These are phyloP conservation scores for Blastocystis sp. DNA, from an alignment of 352 stramenopile species.

Conservation along the genomic window DNA sequence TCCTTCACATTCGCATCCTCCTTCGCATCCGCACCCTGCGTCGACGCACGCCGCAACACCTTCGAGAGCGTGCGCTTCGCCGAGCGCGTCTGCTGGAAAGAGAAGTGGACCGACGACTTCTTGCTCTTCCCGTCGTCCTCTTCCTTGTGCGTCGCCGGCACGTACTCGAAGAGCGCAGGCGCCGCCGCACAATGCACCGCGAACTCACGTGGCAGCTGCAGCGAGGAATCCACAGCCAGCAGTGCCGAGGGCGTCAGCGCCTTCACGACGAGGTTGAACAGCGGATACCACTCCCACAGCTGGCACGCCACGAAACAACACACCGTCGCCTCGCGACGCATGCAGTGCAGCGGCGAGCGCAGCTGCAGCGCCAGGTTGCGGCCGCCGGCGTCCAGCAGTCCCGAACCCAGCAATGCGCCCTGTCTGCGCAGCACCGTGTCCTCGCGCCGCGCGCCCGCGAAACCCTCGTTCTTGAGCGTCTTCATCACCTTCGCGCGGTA, in stretches of 20 bases:
- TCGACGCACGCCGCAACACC: neutral
- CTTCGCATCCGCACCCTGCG: neutral
- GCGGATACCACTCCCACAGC: constrained; percentile 33
- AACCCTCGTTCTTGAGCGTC: neutral
- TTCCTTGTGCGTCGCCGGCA: neutral
- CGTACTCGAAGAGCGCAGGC: neutral
- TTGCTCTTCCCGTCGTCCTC: neutral
- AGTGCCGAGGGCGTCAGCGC: neutral
- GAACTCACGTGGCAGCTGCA: neutral
- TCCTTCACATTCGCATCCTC: neutral
- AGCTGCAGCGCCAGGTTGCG: neutral
- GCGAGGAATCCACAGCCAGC: neutral
- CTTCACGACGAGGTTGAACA: constrained; percentile 8
- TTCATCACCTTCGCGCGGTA: neutral
- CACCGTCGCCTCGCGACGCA: neutral
- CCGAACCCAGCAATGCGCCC: neutral
- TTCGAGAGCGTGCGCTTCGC: neutral
- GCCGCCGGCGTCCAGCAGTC: constrained; percentile 11
- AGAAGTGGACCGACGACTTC: neutral
- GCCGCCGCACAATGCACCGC: neutral
- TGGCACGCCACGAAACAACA: neutral
- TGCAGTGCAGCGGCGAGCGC: neutral
- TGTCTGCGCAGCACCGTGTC: constrained; percentile 14
- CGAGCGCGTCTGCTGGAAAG: neutral
- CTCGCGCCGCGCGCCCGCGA: neutral